Conservation (phyloP, 1,284 basidiomycete species). For the Lentinula novae-zelandiae region DNA sequence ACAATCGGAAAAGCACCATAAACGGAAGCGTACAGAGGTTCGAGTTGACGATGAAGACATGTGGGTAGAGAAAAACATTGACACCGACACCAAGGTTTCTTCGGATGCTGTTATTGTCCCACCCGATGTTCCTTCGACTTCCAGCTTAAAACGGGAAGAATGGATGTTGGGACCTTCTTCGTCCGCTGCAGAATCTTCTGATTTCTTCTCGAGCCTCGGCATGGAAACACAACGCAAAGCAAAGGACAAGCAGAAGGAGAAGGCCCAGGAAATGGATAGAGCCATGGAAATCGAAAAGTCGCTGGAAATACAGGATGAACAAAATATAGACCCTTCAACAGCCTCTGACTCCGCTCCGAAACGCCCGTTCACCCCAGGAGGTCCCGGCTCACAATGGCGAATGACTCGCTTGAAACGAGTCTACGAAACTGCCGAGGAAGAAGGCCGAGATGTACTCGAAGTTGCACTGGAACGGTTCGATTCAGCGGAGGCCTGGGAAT, state of each 20-base stretch:
- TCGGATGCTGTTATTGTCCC: conserved; percentile 37
- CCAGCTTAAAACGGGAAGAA: conserved; percentile 67
- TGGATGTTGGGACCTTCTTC: conserved; percentile 74
- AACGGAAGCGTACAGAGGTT: conserved; percentile 27
- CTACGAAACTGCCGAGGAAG: conserved; percentile 88
- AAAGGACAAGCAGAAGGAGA: conserved; percentile 38
- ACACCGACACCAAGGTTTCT: conserved; percentile 62
- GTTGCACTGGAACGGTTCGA: conserved; percentile 90
- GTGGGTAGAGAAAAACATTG: conserved; percentile 88
- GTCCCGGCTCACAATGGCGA: conserved; percentile 92
- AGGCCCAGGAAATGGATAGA: conserved; percentile 74
- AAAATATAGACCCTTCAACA: not conserved
- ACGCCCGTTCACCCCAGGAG: conserved; percentile 66
- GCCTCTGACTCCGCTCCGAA: conserved; percentile 36
- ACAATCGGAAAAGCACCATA: conserved; percentile 24
- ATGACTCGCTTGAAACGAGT: conserved; percentile 95
- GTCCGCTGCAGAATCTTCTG: conserved; percentile 34
- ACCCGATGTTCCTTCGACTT: conserved; percentile 41
- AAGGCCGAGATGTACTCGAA: conserved; percentile 71
- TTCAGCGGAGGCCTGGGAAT: conserved; percentile 80
- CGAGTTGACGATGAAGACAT: conserved; percentile 67
- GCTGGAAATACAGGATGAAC: conserved; percentile 29
- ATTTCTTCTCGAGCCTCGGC: conserved; percentile 86
- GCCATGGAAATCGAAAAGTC: conserved; percentile 63
- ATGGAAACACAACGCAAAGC: conserved; percentile 70